Percentiles rank a stretch among this genome's conserved stretches.
phyloP scores from a whole-genome alignment of 2,329 filamentous ascomycete genomes.

The Clarireedia hainanense region DNA sequence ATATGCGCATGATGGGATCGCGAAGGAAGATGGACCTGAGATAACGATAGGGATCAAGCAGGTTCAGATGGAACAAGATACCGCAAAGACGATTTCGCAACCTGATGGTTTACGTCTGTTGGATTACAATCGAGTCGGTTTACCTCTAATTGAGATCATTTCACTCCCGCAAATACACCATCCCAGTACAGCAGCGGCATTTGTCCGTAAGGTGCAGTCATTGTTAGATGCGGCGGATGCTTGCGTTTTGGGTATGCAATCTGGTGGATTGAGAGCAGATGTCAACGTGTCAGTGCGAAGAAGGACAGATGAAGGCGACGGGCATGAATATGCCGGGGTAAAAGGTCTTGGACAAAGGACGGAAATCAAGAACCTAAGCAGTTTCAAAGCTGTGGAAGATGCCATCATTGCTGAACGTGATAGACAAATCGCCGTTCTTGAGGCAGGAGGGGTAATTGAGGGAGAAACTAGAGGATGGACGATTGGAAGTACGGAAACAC shows the following conservation, averaged over 20 bases:
- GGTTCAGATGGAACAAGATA: constrained; percentile 96
- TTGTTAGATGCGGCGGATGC: constrained; percentile 74
- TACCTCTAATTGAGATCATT: constrained; percentile 91
- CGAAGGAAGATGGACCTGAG: constrained; percentile 60
- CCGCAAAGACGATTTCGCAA: constrained; percentile 83
- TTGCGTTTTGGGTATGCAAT: constrained; percentile 87
- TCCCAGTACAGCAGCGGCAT: constrained; percentile 77
- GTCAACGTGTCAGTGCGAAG: constrained; percentile 85
- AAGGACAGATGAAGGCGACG: constrained; percentile 30
- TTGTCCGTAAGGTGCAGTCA: constrained; percentile 81
- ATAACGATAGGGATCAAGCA: constrained; percentile 80
- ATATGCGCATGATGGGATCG: constrained; percentile 69
- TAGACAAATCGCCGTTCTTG: constrained; percentile 74
- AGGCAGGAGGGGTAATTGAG: constrained; percentile 64
- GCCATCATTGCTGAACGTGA: constrained; percentile 87
- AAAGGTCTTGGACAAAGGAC: constrained; percentile 72
- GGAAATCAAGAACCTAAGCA: constrained; percentile 95
- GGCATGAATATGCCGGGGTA: constrained; percentile 47
- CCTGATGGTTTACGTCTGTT: constrained; percentile 67
- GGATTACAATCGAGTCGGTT: constrained; percentile 88
- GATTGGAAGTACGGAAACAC: constrained; percentile 74
- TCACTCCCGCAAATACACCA: constrained; percentile 83
- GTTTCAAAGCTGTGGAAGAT: constrained; percentile 90
- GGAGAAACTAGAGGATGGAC: constrained; percentile 94
- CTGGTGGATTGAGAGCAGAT: constrained; percentile 83